Base-by-base conservation (phyloP, 2,329 filamentous ascomycete genomes). In the Colletotrichum plurivorum region DNA sequence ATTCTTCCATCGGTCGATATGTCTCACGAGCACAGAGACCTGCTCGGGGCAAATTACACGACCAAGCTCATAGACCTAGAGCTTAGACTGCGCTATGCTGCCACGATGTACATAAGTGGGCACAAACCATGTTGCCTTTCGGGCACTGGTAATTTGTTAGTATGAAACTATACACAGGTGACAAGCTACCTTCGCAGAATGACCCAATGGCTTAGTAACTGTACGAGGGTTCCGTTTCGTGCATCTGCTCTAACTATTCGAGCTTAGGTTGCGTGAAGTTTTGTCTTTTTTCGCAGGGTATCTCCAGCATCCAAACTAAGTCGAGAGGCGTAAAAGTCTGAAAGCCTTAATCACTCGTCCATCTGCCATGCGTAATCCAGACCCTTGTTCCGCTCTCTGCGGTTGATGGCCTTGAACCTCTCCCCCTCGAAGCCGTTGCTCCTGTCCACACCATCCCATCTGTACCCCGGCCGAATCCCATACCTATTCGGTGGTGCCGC, bases 381-480 rank as follows among this genome's bases (percentile, higher is more conserved):
- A 39, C 92, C 92, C 80, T 93, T 92, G 74, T 92, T 90, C 78
- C 94, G 90, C 75, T 91, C 90, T 73, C 89, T 89, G 73, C 90
- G 85, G 79, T 98, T 98, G 73, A 95, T 84, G 2, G 94, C 93
- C 78, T 93, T 94, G 82, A 98, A 98, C 83, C 95, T 93, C 77
- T 98, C 92, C 71, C 89, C 92, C 83, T 99, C 96, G 78, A 98
- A 98, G 0, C 95, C 95, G 81, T 94, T 99, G 20, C 94, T 87
- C 73, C 96, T 87, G 84, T 99, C 96, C 18, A 99, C 96, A 6
- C 97, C 96, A 84, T 99, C 96, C 96, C 96, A 99, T 72, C 94
- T 86, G 83, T 97, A 94, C 0, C 96, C 97, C 0, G 96, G 96
- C 70, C 92, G 87, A 71, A 99, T 98, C 1, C 93, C 94, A 82